phyloP scores from a whole-genome alignment of 306 rosid species.

The Citrullus mucosospermus region DNA sequence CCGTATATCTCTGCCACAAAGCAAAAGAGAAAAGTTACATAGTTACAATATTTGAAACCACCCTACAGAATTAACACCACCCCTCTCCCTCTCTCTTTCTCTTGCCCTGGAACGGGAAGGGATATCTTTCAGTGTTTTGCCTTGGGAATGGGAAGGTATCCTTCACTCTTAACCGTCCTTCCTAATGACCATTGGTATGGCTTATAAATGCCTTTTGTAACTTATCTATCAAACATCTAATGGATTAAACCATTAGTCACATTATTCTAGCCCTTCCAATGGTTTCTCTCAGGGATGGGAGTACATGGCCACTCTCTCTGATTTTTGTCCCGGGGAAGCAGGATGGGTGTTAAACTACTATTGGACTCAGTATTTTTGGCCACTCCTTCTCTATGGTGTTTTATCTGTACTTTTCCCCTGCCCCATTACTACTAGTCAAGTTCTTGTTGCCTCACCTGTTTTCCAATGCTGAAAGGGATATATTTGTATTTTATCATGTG shows the following conservation, averaged over 20 bases:
- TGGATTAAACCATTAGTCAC: neutral
- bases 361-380: neutral
- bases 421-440: neutral
- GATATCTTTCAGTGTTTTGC: neutral
- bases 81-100: neutral
- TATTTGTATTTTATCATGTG: conserved; percentile 62
- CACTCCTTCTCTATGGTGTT: neutral
- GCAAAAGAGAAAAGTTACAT: conserved; percentile 4
- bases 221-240: neutral
- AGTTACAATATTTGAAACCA: neutral
- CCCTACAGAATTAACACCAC: neutral
- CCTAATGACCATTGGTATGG: neutral
- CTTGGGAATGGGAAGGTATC: no score
- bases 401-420: neutral
- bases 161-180: no score
- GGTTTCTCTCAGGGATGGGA: neutral
- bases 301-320: neutral
- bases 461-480: conserved; percentile 49
- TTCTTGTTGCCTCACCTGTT: conserved; percentile 33
- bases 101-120: neutral
- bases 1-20: conserved; percentile 36
- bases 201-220: neutral
- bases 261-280: neutral
- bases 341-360: neutral
- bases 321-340: neutral